A percentile compares a stretch with the other conserved stretches of the same genome.
phyloP scores from a whole-genome alignment of 2,329 filamentous ascomycete species.

The Chaetomium strumarium region DNA sequence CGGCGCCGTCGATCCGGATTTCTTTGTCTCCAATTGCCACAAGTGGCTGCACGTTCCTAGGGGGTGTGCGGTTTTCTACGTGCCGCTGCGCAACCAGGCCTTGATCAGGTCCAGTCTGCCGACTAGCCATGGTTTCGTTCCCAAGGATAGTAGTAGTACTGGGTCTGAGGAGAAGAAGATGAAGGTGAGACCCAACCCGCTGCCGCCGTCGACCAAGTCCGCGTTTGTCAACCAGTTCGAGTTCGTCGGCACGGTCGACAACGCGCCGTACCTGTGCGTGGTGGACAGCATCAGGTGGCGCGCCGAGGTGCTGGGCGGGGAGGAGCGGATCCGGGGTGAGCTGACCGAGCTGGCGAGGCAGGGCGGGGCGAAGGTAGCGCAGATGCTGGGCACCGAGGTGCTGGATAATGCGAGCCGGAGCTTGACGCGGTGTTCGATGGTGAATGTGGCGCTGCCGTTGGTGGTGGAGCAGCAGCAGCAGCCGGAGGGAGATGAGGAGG shows the following conservation, averaged over 20 bases:
- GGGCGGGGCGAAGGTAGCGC: slow-evolving; percentile 56
- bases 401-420: slow-evolving; percentile 60
- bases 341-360: slow-evolving; percentile 55
- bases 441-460: slow-evolving; percentile 69
- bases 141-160: no score
- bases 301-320: slow-evolving; percentile 62
- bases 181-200: slow-evolving; percentile 35
- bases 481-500: no score
- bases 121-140: slow-evolving; percentile 71
- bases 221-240: slow-evolving; percentile 66
- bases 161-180: no score
- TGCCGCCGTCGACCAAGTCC: slow-evolving; percentile 44
- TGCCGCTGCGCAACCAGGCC: slow-evolving; percentile 68
- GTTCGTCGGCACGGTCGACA: slow-evolving; percentile 71
- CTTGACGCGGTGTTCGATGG: slow-evolving; percentile 61
- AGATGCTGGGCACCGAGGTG: slow-evolving; percentile 61
- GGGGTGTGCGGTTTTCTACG: slow-evolving; percentile 74
- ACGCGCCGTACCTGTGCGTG: slow-evolving; percentile 64
- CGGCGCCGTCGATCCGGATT: slow-evolving; percentile 64
- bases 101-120: slow-evolving; percentile 69
- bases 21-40: slow-evolving; percentile 81
- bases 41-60: slow-evolving; percentile 86
- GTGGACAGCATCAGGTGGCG: slow-evolving; percentile 68
- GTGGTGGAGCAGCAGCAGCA: slow-evolving; percentile 11
- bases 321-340: slow-evolving; percentile 62